phyloP scores from a whole-genome alignment of 108 stramenopile genomes.

The Discostella pseudostelligera region DNA sequence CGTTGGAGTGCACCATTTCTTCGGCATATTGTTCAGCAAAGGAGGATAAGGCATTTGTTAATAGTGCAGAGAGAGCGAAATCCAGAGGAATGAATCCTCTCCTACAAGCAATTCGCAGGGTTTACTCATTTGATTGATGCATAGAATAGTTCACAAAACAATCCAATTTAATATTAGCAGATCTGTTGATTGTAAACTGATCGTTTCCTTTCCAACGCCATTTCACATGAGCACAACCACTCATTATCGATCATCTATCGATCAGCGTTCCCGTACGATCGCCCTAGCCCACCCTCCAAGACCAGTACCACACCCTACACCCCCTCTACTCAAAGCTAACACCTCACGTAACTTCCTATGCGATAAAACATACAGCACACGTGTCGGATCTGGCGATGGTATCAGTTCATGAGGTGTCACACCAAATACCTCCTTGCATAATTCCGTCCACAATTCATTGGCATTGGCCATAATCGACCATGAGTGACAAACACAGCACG shows the following conservation, averaged over 20 bases:
- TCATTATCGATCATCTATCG: too few relatives aligned
- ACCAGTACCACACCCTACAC: constrained; percentile 6
- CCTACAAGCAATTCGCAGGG: neutral
- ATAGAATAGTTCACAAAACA: too few relatives aligned
- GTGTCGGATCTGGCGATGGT: constrained; percentile 52
- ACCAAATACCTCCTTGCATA: constrained; percentile 48
- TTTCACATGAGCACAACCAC: too few relatives aligned
- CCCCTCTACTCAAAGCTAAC: constrained; percentile 1
- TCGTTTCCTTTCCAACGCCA: too few relatives aligned
- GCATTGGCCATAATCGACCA: constrained; percentile 37
- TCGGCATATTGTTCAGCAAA: constrained; percentile 28
- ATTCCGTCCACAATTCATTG: constrained; percentile 46
- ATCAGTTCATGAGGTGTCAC: constrained; percentile 35
- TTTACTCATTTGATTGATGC: neutral
- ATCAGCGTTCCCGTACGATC: constrained; percentile 1
- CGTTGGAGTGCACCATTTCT: constrained; percentile 34
- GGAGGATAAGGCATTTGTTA: constrained; percentile 32
- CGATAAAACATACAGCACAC: constrained; percentile 43
- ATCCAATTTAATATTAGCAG: too few relatives aligned
- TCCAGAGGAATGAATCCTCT: neutral
- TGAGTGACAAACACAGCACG: constrained; percentile 35
- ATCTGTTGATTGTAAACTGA: too few relatives aligned
- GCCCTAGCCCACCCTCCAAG: too few relatives aligned
- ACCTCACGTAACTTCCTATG: constrained; percentile 45
- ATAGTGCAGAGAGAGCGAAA: constrained; percentile 3